Evolutionary conservation across 176 grass and related monocot species (phyloP).

Genomic region (Triticum timopheevii): DNA sequence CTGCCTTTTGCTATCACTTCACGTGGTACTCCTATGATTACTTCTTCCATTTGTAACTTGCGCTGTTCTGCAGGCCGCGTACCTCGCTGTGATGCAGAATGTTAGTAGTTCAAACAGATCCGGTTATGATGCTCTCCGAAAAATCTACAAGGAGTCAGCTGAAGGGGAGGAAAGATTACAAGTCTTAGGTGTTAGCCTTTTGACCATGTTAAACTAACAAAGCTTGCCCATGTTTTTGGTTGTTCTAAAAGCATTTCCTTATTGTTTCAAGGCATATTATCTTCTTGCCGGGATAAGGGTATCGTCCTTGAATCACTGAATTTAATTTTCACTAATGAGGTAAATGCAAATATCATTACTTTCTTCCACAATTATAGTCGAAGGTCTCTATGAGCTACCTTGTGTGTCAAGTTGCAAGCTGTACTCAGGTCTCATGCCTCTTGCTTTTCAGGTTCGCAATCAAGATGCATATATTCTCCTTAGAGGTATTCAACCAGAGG

Average conservation of each 20-base stretch:
- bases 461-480: slow-evolving; percentile 61
- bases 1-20: slow-evolving; percentile 26
- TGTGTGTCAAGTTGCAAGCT: background rate
- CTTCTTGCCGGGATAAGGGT: slow-evolving; percentile 59
- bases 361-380: background rate
- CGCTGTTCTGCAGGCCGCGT: slow-evolving; percentile 63
- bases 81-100: slow-evolving; percentile 78
- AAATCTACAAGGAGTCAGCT: slow-evolving; percentile 56
- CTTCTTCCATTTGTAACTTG: slow-evolving; percentile 1
- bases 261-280: slow-evolving; percentile 50
- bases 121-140: slow-evolving; percentile 75
- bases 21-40: background rate
- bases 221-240: slow-evolving; percentile 23
- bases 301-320: slow-evolving; percentile 79
- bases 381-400: slow-evolving; percentile 2
- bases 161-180: slow-evolving; percentile 62
- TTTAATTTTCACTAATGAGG: slow-evolving; percentile 65
- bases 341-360: slow-evolving; percentile 2
- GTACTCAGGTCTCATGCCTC: slow-evolving; percentile 12
- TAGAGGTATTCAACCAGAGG: slow-evolving; percentile 45
- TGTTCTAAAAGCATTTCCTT: slow-evolving; percentile 23
- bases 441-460: slow-evolving; percentile 61
- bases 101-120: slow-evolving; percentile 61
- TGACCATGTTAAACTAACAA: slow-evolving; percentile 26
- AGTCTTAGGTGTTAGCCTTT: slow-evolving; percentile 53